phyloP scores from a whole-genome alignment of 1,284 basidiomycete species.

The Schizopora paradoxa region DNA sequence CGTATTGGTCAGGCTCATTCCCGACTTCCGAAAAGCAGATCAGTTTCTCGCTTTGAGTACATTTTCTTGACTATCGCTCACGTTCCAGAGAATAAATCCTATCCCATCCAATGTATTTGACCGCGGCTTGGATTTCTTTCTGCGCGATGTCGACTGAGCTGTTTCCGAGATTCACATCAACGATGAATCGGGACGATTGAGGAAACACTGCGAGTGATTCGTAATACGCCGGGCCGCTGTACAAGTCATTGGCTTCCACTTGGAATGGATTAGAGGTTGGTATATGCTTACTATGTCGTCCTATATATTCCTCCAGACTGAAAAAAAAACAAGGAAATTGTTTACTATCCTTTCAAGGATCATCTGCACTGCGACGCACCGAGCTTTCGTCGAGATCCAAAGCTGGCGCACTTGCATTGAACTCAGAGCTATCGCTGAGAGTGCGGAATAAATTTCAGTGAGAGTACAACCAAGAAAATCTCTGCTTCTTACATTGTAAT shows the following conservation, averaged over 20 bases:
- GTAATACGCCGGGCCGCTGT: conserved; percentile 30
- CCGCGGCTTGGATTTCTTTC: conserved; percentile 27
- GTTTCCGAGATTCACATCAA: conserved; percentile 33
- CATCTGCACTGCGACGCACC: conserved; percentile 18
- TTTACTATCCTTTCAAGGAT: not conserved
- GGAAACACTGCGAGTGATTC: conserved; percentile 30
- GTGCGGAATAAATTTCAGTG: not conserved
- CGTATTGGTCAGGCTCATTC: conserved; percentile 34
- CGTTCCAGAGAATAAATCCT: conserved; percentile 30
- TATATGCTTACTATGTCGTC: conserved; percentile 26
- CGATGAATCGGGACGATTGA: conserved; percentile 27
- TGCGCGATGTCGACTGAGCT: conserved; percentile 30
- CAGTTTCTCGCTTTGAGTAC: not conserved
- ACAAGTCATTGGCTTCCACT: not conserved
- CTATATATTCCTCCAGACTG: conserved; percentile 31
- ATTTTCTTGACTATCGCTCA: conserved; percentile 17
- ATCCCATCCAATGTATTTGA: conserved; percentile 28
- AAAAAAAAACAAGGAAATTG: not conserved
- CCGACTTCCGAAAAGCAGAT: conserved; percentile 24
- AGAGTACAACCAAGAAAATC: not conserved
- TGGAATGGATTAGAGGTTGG: not conserved
- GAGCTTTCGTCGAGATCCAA: conserved; percentile 26
- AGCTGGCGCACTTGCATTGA: conserved; percentile 25
- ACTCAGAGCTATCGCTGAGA: conserved; percentile 30
- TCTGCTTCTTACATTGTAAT: conserved; percentile 28